Conservation (phyloP, 306 rosid species). For the Carpinus fangiana region DNA sequence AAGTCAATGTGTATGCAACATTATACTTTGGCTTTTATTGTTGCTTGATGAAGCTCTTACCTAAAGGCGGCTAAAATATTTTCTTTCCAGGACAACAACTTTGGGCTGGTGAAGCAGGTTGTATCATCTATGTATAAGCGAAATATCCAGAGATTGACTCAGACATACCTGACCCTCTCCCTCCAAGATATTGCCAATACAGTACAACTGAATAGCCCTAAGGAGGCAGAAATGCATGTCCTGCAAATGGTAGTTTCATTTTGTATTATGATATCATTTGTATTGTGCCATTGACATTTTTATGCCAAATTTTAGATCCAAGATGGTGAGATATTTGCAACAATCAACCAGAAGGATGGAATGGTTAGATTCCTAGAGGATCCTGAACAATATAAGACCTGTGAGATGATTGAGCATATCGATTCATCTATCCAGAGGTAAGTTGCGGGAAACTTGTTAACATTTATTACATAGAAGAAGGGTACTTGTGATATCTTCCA, state of each 20-base stretch:
- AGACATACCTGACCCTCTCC: conserved; percentile 86
- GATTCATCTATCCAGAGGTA: conserved; percentile 82
- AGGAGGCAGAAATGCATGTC: conserved; percentile 93
- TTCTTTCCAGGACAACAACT: conserved; percentile 68
- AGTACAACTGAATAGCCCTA: conserved; percentile 66
- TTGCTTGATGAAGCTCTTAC: background rate
- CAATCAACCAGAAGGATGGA: conserved; percentile 85
- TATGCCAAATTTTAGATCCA: conserved; percentile 54
- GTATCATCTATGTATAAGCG: conserved; percentile 71
- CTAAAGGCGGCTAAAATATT: background rate
- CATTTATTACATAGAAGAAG: background rate
- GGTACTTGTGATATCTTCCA: background rate
- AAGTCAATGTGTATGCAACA: background rate
- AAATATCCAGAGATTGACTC: conserved; percentile 86
- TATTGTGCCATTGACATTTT: conserved; percentile 6
- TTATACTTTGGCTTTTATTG: background rate
- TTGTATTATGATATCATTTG: background rate
- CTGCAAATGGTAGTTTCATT: conserved; percentile 71
- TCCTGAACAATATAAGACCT: conserved; percentile 75
- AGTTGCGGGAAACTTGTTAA: background rate
- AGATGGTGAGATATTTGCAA: conserved; percentile 80
- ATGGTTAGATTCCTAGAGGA: conserved; percentile 95
- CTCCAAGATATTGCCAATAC: conserved; percentile 84
- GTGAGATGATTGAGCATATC: conserved; percentile 71
- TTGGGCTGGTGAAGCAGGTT: conserved; percentile 79